Conservation (phyloP, 1,139 yeast species). For the Taphrina communis region DNA sequence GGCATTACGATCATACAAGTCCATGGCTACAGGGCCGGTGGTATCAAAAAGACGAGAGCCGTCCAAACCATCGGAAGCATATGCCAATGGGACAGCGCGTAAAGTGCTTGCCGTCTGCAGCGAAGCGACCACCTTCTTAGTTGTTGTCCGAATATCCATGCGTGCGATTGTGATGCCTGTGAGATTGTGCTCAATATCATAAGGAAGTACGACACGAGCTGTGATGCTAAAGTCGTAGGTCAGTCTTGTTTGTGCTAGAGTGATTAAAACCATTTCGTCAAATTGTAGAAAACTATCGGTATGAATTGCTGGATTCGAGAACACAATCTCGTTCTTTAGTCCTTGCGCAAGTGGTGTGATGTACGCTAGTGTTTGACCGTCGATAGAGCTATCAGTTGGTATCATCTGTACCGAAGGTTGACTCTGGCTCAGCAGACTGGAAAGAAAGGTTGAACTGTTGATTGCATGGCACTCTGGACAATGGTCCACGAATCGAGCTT, state of each 20-base stretch:
- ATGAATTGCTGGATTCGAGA: not conserved
- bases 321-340: not conserved
- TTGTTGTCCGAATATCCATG: conserved; percentile 5
- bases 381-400: conserved; percentile 1
- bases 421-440: not conserved
- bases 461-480: not conserved
- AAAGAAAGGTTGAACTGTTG: conserved; percentile 1
- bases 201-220: conserved; percentile 6
- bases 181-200: conserved; percentile 4
- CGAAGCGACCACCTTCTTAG: not conserved
- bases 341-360: conserved; percentile 15
- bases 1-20: not conserved
- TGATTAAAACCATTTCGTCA: conserved; percentile 1
- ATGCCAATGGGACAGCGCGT: not conserved
- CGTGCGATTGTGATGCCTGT: not conserved
- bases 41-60: conserved; percentile 19
- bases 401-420: not conserved
- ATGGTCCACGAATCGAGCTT: conserved; percentile 5
- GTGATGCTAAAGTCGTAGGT: conserved; percentile 9
- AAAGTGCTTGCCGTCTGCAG: not conserved
- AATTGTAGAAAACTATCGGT: conserved; percentile 5
- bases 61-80: conserved; percentile 8
- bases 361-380: conserved; percentile 9
- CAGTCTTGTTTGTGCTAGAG: not conserved
- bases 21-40: not conserved